Evolutionary conservation across 495 filamentous ascomycete genomes (phyloP).

Genomic region (Aspergillus hancockii): DNA sequence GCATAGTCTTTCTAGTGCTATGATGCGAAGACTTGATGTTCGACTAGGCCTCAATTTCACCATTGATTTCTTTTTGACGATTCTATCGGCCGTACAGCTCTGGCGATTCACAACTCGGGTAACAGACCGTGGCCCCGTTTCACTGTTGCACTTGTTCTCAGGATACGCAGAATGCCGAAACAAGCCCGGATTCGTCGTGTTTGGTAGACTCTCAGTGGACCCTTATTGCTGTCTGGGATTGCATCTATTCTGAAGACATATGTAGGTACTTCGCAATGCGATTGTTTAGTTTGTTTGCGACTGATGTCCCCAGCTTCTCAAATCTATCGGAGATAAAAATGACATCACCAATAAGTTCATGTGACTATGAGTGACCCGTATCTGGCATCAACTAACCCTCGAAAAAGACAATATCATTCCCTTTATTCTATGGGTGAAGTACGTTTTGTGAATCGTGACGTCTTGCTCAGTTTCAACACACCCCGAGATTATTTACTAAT

Average conservation of each 20-base stretch:
- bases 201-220: slow-evolving; percentile 39
- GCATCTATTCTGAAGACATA: slow-evolving; percentile 43
- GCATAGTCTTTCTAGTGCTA: too few species aligned
- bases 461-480: too few species aligned
- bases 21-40: too few species aligned
- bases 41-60: neutral
- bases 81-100: neutral
- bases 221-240: slow-evolving; percentile 32
- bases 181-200: slow-evolving; percentile 34
- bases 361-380: neutral
- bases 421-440: slow-evolving; percentile 43
- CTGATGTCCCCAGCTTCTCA: too few species aligned
- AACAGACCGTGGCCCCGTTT: slow-evolving; percentile 24
- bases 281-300: too few species aligned
- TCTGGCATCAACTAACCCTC: too few species aligned
- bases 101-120: slow-evolving; percentile 21
- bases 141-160: slow-evolving; percentile 31
- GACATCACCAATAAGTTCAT: neutral
- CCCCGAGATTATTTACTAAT: too few species aligned
- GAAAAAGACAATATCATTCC: slow-evolving; percentile 31
- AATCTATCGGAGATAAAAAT: neutral
- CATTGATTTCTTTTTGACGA: neutral
- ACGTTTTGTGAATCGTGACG: too few species aligned
- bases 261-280: too few species aligned
- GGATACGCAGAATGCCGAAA: slow-evolving; percentile 31